Base-by-base conservation (phyloP, 2,329 filamentous ascomycete genomes). In the Aspergillus sp. region DNA sequence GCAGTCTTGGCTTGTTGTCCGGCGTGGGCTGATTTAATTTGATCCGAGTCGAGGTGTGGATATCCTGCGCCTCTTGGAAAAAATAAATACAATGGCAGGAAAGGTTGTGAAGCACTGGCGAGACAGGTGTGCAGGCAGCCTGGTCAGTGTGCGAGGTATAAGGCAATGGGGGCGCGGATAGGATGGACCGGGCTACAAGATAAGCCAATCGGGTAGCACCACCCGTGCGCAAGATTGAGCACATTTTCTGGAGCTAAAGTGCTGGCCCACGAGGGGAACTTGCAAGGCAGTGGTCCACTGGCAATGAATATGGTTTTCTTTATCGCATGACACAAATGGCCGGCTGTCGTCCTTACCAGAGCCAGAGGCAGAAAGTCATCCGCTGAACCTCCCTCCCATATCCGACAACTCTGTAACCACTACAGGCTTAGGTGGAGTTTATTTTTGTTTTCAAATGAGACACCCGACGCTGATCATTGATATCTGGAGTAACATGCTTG, bases 201-300 rank as follows among this genome's bases (percentile, higher is more conserved):
- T 49, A 9, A 43, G 34, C 53, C 53, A 55, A 55, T 55, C 15
- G 20, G 36, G 26, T 22, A 7, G 30, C n/a, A 38, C 9, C 26
- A 17, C 24, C 18, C 18, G 32, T 51, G 65, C 58, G 65, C 54
- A 53, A 18, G 56, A 60, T 65, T 68, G 64, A 68, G 65, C 65
- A 64, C 43, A 67, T 65, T 66, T 48, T 57, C 53, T 54, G 44
- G 53, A 49, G 53, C 55, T 57, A 59, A 53, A 20, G 13, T 34
- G 9, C n/a, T 47, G 41, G 50, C 22, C 22, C 44, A 48, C n/a
- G 22, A 48, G 15, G 18, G 44, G 13, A 20, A 13, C 39, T 42
- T n/a, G n/a, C 17, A 12, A 20, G 26, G n/a, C 34, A 13, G 32
- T 13, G 15, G 34, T 4, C 12, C 5, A 5, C 5, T 36, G 12